Base-by-base conservation (phyloP, 768 basidiomycete genomes). In the Termitomyces sp. region DNA sequence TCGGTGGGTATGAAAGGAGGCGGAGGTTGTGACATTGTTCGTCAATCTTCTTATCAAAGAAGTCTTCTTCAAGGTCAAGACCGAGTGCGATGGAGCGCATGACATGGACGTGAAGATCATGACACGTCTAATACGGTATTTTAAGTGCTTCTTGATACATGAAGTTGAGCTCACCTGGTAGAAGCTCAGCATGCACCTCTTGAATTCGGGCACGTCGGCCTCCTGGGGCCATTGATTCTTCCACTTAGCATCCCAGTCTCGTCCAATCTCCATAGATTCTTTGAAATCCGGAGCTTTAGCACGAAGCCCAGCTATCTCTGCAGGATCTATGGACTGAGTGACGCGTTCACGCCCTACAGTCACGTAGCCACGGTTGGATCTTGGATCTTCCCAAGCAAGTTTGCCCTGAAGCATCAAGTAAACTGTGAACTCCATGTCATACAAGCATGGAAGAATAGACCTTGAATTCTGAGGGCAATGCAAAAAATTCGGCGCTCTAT, bases 11-110 rank as follows among this genome's bases (percentile, higher is more conserved):
- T 8, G 85, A 88, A 25, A 94, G 71, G 30, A 94, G 76, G 27
- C 92, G 79, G 41, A 95, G 70, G 66, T 92, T 94, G 66, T 94
- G 91, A 61, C 78, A 84, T 69, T 91, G 86, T 59, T 89, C 82
- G 63, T 90, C 66, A 37, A 91, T 83, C 70, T 83, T 86, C 46
- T 76, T 67, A 65, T 93, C 89, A 54, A 95, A 94, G 70, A 84
- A 94, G 28, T 65, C 61, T 67, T 91, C 89, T 5, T 83, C 76
- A 25, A 94, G 79, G 32, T 82, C 80, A 37, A 94, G 76, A 3
- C 91, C 92, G 14, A 93, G 70, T 1, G 92, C 93, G 63, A 95
- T 83, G 3, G 91, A 85, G n/a, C 87, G 80, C 90, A 95, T 93
- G 41, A 94, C 83, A 49, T 80, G 66, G 3, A 79, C 75, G 65